A percentile compares a stretch with the other conserved stretches of the same genome.
These are phyloP conservation scores for Ramaria rubella DNA, from an alignment of 768 basidiomycete genomes.

Conservation along the genomic window DNA sequence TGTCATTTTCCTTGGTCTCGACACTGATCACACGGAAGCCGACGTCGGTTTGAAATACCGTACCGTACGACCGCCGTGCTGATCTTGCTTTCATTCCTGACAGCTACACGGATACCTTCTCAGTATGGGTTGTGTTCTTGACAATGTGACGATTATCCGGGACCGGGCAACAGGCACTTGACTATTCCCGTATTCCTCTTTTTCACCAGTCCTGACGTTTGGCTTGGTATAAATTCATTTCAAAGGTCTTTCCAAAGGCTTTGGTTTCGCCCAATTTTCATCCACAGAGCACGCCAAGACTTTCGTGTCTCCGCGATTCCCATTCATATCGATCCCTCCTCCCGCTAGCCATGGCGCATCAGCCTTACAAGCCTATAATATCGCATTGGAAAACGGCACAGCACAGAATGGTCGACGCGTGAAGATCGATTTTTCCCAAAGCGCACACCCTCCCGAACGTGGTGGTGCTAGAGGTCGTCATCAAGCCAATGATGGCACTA, in stretches of 20 bases:
- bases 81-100: constrained; percentile 24
- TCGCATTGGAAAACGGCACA: constrained; percentile 61
- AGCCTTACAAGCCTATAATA: constrained; percentile 63
- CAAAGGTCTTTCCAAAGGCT: constrained; percentile 89
- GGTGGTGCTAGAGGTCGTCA: constrained; percentile 45
- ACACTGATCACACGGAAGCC: constrained; percentile 86
- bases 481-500: constrained; percentile 84
- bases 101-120: constrained; percentile 78
- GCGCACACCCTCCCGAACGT: constrained; percentile 64
- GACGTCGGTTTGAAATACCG: constrained; percentile 58
- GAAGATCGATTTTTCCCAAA: constrained; percentile 94
- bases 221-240: constrained; percentile 51
- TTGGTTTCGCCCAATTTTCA: constrained; percentile 94
- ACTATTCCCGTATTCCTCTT: constrained; percentile 66
- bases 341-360: constrained; percentile 83
- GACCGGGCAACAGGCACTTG: constrained; percentile 95
- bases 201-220: constrained; percentile 65
- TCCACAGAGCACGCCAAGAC: constrained; percentile 80
- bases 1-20: constrained; percentile 92
- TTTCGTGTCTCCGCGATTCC: constrained; percentile 87
- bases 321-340: constrained; percentile 88
- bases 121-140: constrained; percentile 65
- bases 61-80: constrained; percentile 25
- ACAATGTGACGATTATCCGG: constrained; percentile 91
- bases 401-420: constrained; percentile 78